Evolutionary conservation across 1,284 basidiomycete species (phyloP), one percentile per base, ranked within the genome.

Genomic region (Trametes versicolor): DNA sequence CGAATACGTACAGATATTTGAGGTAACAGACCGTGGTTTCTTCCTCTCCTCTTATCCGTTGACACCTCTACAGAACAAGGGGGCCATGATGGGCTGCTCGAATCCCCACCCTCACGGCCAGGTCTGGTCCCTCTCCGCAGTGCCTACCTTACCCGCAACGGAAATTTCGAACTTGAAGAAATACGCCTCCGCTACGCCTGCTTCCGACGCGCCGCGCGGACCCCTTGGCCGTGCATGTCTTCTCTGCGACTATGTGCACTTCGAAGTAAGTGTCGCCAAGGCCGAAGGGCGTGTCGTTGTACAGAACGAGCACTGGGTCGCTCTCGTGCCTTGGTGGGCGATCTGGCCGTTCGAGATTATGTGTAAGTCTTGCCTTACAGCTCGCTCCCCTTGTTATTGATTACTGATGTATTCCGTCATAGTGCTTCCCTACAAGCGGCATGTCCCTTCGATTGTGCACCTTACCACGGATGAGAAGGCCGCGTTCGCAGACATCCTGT

Each of bases 41-140:
- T 13, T 29, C 7, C 27, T 36, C n/a, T 19, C 32, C 13, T 19
- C 23, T 41, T 27, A 36, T 41, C 23, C 25, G 36, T 58, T 59
- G 10, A 61, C 47, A 21, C 25, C 13, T 56, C 1, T 34, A 23
- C 68, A 98, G 92, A 98, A 98, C 80, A 97, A 97, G 78, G 97
- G 96, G 7, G 81, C 90, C 2, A 96, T 96, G 81, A 98, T 98
- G 97, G 97, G 97, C 9, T 97, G 95, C 74, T 96, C 93, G 12
- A 98, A 98, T 73, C 95, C 96, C 23, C 97, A 98, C 74, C 96
- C 97, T 0, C 97, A 98, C 76, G 95, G 96, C 15, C 97, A 98
- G 79, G 88, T 92, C 17, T 97, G 96, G 95, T 93, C 92, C 1
- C 78, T 93, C 5, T 94, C 91, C 2, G 85, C 84, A 39, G 79